Base-by-base conservation (phyloP, 257 asterid species). In the Gentiana dahurica region DNA sequence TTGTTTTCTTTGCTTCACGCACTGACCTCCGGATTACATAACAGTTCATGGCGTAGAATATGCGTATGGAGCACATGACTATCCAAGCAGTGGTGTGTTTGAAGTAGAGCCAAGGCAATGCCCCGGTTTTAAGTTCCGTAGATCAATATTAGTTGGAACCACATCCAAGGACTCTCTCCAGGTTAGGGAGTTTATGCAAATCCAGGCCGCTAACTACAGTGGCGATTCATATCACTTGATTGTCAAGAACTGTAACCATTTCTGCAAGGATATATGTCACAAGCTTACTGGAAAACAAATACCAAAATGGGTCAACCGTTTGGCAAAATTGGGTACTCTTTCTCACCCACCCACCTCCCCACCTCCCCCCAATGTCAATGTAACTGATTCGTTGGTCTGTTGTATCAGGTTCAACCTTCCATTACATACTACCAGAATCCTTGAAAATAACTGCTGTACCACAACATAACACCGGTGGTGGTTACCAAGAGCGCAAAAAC, bases 251-350 rank as follows among this genome's bases (percentile, higher is more conserved):
- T 90, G 96, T 76, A 90, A 90, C 65, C 97, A 90, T 77, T 90
- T 90, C 65, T 90, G 95, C 85, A 82, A 87, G 64, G 97, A 90
- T 58, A 74, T 84, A 59, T 87, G 96, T 67, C 61, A 73, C 76
- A 74, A 82, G 79, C 74, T 90, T 58, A 87, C 97, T 0, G 94
- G 97, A 59, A 84, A 88, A 63, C 68, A 58, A 66, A 84, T 84
- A 54, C 97, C 97, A 49, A 84, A 84, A 68, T 90, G 97, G 97
- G 95, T 90, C n/a, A 87, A 90, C 69, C 84, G 97, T 13, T 82
- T 86, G 51, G 97, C 97, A 49, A 86, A 81, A 72, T 74, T 90
- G 76, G 97, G 97, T 82, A 74, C 2, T 71, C 51, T 13, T 51
- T 44, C 65, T 54, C 35, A 32, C 45, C 52, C 50, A n/a, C 11